Conservation (phyloP, 805 yeast species). For the Lachancea lanzarotensis region DNA sequence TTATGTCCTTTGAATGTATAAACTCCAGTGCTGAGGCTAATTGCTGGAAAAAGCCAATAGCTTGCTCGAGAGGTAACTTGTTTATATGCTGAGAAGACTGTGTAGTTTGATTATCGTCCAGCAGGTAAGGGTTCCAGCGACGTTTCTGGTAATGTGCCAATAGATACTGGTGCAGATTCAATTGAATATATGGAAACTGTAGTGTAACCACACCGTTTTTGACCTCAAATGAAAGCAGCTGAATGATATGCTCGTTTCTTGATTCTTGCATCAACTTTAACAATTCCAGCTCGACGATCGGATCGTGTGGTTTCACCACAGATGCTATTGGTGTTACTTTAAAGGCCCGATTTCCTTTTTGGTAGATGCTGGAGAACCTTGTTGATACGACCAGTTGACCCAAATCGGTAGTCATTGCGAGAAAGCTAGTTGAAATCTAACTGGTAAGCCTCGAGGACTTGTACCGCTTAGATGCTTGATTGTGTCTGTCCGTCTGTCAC, state of each 20-base stretch:
- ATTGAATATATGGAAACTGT: slow-evolving; percentile 10
- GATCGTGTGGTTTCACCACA: slow-evolving; percentile 26
- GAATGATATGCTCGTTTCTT: slow-evolving; percentile 12
- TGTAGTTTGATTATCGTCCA: neutral
- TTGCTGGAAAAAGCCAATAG: slow-evolving; percentile 54
- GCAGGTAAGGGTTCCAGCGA: slow-evolving; percentile 10
- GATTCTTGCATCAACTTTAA: slow-evolving; percentile 12
- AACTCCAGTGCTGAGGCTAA: slow-evolving; percentile 70
- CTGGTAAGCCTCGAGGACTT: neutral
- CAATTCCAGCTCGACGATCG: slow-evolving; percentile 20
- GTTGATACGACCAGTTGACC: slow-evolving; percentile 13
- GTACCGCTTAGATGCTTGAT: neutral
- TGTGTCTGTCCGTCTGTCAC: too few relatives aligned
- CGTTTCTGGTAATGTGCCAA: slow-evolving; percentile 7
- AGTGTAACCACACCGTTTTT: slow-evolving; percentile 4
- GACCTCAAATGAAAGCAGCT: slow-evolving; percentile 12
- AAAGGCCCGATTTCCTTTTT: slow-evolving; percentile 11
- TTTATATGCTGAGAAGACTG: slow-evolving; percentile 9
- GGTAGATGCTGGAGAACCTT: slow-evolving; percentile 22
- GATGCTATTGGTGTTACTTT: slow-evolving; percentile 24
- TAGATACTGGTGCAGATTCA: slow-evolving; percentile 9
- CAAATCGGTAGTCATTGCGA: neutral
- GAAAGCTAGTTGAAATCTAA: neutral
- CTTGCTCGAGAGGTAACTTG: slow-evolving; percentile 15
- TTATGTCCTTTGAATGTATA: slow-evolving; percentile 80